A percentile compares a stretch with the other conserved stretches of the same genome.
phyloP scores from a whole-genome alignment of 1,139 yeast genomes.

The Candida buenavistaensis region DNA sequence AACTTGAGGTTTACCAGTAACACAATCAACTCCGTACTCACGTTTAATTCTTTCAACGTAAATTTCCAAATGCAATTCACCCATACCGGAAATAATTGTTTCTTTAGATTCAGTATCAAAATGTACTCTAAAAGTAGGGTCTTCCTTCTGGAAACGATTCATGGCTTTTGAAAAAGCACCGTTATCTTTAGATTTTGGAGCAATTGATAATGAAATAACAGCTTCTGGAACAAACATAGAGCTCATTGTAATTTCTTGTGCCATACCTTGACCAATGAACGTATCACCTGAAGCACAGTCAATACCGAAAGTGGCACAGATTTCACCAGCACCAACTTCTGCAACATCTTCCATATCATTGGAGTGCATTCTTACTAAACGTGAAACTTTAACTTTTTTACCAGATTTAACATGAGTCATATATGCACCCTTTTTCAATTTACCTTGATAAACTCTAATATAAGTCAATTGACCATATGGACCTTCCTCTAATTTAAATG shows the following conservation, averaged over 20 bases:
- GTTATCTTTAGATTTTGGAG: constrained; percentile 86
- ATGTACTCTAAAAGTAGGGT: constrained; percentile 94
- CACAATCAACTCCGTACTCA: constrained; percentile 94
- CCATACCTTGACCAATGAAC: constrained; percentile 73
- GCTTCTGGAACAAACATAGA: constrained; percentile 99
- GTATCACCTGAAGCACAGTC: constrained; percentile 99
- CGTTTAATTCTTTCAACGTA: constrained; percentile 97
- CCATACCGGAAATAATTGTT: constrained; percentile 97
- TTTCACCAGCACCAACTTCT: constrained; percentile 97
- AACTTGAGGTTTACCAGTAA: constrained; percentile 96
- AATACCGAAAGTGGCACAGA: constrained; percentile 98
- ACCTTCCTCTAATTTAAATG: constrained; percentile 98
- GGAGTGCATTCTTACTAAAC: constrained; percentile 98
- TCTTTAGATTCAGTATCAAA: constrained; percentile 92
- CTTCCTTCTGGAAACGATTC: constrained; percentile 97
- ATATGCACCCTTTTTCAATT: constrained; percentile 83
- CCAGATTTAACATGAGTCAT: constrained; percentile 90
- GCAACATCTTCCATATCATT: constrained; percentile 98
- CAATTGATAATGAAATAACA: constrained; percentile 87
- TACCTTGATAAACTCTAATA: constrained; percentile 96
- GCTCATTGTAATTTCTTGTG: constrained; percentile 81
- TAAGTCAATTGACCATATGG: constrained; percentile 96
- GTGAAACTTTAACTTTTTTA: constrained; percentile 90
- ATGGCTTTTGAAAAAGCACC: constrained; percentile 90
- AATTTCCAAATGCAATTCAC: constrained; percentile 94